These are phyloP conservation scores for Linaria vulgaris DNA, from an alignment of 257 asterid genomes.

Conservation along the genomic window DNA sequence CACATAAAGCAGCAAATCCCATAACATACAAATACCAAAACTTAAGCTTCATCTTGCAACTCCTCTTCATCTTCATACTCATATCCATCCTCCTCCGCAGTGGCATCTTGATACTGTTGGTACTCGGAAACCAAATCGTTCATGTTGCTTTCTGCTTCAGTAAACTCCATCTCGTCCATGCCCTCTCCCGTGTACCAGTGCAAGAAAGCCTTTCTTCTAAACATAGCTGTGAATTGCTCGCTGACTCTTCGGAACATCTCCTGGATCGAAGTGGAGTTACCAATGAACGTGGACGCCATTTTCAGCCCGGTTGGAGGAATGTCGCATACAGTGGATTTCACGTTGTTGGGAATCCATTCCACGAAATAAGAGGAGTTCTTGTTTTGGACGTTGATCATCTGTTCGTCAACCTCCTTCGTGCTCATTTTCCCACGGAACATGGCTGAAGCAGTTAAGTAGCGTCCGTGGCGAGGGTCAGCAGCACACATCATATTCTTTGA, in stretches of 20 bases:
- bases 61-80: constrained; percentile 43
- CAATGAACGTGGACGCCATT: constrained; percentile 17
- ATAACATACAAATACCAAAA: not conserved
- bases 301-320: constrained; percentile 18
- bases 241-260: constrained; percentile 19
- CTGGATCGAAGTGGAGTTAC: constrained; percentile 19
- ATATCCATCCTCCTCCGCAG: constrained; percentile 46
- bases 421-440: constrained; percentile 20
- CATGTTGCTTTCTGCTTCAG: constrained; percentile 55
- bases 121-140: constrained; percentile 47
- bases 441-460: constrained; percentile 11
- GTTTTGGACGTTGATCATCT: constrained; percentile 18
- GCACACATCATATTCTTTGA: constrained; percentile 16
- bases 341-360: constrained; percentile 20
- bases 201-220: constrained; percentile 38
- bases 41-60: constrained; percentile 31
- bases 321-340: constrained; percentile 13
- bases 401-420: constrained; percentile 18
- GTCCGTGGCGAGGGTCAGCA: constrained; percentile 14
- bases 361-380: constrained; percentile 17
- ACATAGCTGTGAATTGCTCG: constrained; percentile 18
- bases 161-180: constrained; percentile 56
- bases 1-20: not conserved
- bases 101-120: constrained; percentile 55
- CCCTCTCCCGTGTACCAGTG: constrained; percentile 59